Evolutionary conservation across 495 filamentous ascomycete genomes (phyloP), one percentile per base, ranked within the genome.

Genomic region (Aspergillus sclerotioniger): DNA sequence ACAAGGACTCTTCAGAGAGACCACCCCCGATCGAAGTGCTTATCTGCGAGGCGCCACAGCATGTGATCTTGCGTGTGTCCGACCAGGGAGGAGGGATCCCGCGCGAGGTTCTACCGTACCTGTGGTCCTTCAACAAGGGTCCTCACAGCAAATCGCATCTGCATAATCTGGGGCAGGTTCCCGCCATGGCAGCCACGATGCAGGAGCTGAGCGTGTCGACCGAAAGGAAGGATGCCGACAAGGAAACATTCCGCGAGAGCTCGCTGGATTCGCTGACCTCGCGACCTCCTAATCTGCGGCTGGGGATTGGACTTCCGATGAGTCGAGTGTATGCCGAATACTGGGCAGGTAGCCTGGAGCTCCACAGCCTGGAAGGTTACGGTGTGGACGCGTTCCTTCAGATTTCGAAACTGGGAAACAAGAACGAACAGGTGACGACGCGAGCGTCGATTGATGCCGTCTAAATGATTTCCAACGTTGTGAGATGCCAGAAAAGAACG

Each of bases 321-420:
- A 95, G 90, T 60, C 83, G 91, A 58, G 90, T 98, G 13, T 99
- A 98, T 69, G 93, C 95, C 15, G 93, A 99, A 72, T 98, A 98
- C 72, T 99, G 94, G 94, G 94, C 95, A 8, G 94, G 94, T 1
- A 93, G 83, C 67, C 72, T 99, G 21, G 91, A 96, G 68, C 66
- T 98, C 58, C 94, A 98, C 70, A 96, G 87, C 69, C 73, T 99
- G 35, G 94, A 98, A 64, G 94, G 94, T 0, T 99, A 97, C 63
- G 94, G 94, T 2, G 91, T 95, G n/a, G 94, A 99, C 75, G 93
- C 90, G 1, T 99, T 98, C 68, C 71, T 99, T 59, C 93, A 98
- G 72, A 96, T 99, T 37, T 93, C 90, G 6, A 96, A 96, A 72
- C 80, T 99, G 54, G 94, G 94, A 19, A 99, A 99, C 73, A 97